Base-by-base conservation (phyloP, 768 basidiomycete genomes). In the Xanthoconium stramineum region DNA sequence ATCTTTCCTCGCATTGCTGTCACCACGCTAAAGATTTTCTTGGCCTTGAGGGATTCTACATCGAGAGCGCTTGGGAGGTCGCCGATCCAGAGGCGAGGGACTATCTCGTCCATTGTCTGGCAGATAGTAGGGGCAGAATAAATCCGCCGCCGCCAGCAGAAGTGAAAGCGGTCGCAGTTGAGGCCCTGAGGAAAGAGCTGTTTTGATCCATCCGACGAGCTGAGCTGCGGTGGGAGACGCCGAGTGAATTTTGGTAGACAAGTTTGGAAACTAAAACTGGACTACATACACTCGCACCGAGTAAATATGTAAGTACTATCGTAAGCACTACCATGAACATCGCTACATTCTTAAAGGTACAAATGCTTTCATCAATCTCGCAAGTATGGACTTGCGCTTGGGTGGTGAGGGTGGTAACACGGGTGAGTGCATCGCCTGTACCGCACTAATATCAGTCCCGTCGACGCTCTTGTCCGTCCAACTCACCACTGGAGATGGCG, bases 71-170 rank as follows among this genome's bases (percentile, higher is more conserved):
- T 89, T 8, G 76, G 73, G 8, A 94, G 72, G 74, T 91, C 83
- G 9, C 94, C 93, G 24, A 97, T 81, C 94, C 93, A 96, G 2
- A 97, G 73, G 6, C 85, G 82, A 32, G 83, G 83, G 15, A 89
- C 78, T 35, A 96, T 78, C 72, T 94, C 82, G 73, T 95, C 83
- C 87, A 95, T 90, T 12, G 66, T 52, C 37, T 52, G 45, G 24
- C 29, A 15, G 35, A 19, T 39, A 30, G 54, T 37, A 17, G 20
- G 12, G 36, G 38, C 15, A 30, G 32, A 50, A 54, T 1, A 20
- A 35, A 49, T 24, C 33, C 33, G 15, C 53, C 56, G 57, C 51
- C 4, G 48, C 19, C 46, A 13, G 33, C 19, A 24, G 52, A 53
- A 42, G 24, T 9, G 32, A 20, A 38, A 20, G 29, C 57, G 37